phyloP scores from a whole-genome alignment of 306 rosid species.

The Vigna hirtella region DNA sequence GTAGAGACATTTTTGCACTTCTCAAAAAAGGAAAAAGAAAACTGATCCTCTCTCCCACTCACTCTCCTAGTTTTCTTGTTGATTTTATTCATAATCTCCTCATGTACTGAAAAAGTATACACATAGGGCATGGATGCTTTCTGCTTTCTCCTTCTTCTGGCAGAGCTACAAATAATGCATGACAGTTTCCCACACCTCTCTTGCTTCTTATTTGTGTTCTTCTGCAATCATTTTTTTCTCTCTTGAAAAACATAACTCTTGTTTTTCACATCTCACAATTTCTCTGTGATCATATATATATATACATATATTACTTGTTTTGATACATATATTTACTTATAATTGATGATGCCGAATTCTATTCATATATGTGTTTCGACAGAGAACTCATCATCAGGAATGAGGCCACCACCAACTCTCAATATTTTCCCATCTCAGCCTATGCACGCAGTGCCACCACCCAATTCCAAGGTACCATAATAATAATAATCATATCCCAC shows the following conservation, averaged over 20 bases:
- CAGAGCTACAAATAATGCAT: slow-evolving; percentile 41
- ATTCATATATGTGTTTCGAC: slow-evolving; percentile 35
- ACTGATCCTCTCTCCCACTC: background rate
- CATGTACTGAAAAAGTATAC: slow-evolving; percentile 45
- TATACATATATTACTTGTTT: background rate
- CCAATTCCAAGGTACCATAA: slow-evolving; percentile 65
- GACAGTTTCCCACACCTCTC: slow-evolving; percentile 28
- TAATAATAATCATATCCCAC: background rate
- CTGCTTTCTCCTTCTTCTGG: slow-evolving; percentile 32
- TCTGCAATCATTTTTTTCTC: slow-evolving; percentile 40
- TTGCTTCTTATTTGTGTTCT: slow-evolving; percentile 29
- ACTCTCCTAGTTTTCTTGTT: background rate
- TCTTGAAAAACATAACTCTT: background rate
- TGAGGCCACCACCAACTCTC: slow-evolving; percentile 95
- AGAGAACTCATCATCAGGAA: slow-evolving; percentile 65
- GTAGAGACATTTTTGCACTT: slow-evolving; percentile 16
- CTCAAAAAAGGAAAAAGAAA: background rate
- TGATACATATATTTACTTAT: background rate
- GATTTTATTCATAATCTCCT: slow-evolving; percentile 50
- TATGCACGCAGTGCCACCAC: slow-evolving; percentile 84
- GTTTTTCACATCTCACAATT: slow-evolving; percentile 8
- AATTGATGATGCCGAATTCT: slow-evolving; percentile 28
- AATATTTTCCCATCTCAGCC: slow-evolving; percentile 99
- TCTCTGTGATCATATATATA: background rate
- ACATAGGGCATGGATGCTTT: slow-evolving; percentile 45